Percentiles rank a stretch among this genome's conserved stretches.
These are phyloP conservation scores for Eutrema heterophyllum DNA, from an alignment of 345 rosid species.

Conservation along the genomic window DNA sequence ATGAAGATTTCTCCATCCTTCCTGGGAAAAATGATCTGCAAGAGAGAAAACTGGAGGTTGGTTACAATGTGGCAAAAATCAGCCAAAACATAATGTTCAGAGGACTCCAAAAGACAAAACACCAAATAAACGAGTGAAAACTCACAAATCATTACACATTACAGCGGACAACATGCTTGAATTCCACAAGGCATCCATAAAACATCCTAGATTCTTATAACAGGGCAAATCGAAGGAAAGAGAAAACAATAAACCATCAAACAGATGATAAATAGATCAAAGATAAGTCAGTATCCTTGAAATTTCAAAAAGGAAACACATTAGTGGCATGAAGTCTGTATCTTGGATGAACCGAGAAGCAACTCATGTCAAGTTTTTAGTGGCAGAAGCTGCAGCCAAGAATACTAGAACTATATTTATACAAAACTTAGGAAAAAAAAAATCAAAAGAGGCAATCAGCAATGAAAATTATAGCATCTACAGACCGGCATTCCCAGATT, in stretches of 20 bases:
- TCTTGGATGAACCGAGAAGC: background rate
- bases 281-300: background rate
- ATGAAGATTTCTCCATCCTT: slow-evolving; percentile 45
- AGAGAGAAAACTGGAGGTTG: background rate
- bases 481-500: background rate
- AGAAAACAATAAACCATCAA: background rate
- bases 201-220: background rate
- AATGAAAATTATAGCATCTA: background rate
- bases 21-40: background rate
- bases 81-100: background rate
- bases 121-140: background rate
- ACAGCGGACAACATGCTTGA: background rate
- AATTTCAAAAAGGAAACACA: background rate
- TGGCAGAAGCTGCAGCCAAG: background rate
- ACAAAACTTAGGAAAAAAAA: background rate
- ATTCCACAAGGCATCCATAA: background rate
- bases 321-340: background rate
- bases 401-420: background rate
- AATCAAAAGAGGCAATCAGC: background rate
- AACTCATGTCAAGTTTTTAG: background rate
- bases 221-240: background rate
- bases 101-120: background rate
- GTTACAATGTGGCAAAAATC: background rate
- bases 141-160: background rate
- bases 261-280: background rate